Evolutionary conservation across 1,139 yeast species (phyloP), one percentile per base, ranked within the genome.

Genomic region (Trichomonascaceae sp.): DNA sequence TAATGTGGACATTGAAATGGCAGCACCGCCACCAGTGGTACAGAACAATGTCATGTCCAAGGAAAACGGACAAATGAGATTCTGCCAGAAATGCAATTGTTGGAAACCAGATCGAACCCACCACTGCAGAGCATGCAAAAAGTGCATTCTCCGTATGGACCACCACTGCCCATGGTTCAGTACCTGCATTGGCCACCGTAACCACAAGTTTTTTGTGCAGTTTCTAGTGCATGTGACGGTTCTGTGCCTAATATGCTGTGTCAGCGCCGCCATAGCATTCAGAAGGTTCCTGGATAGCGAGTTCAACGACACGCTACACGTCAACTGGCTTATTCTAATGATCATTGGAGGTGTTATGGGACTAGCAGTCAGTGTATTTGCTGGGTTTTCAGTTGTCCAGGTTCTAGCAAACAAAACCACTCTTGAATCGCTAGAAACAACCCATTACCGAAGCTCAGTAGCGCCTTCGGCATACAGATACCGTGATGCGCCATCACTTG

Each of bases 131-230:
- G 42, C 54, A 16, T 62, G 67, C 41, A 45, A 53, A 23, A 37
- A 41, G 26, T 62, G 67, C 37, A 45, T 58, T 9, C 43, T 62
- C 29, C 46, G 57, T 26, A 62, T 62, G 66, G 70, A 81, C 38
- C 98, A 89, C 52, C 97, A 89, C 55, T 89, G 98, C 53, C 97
- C 98, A 0, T 89, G 98, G 98, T 85, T 89, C 52, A 74, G 93
- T 4, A 65, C 73, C 9, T 89, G 98, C 54, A 72, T 92, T 37
- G 98, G 98, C 0, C 78, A 69, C 57, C 60, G 60, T 31, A 87
- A 87, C 57, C 87, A 82, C 48, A 80, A 82, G 57, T 71, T 62
- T 49, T 87, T 84, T 51, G 54, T 84, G 16, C 94, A 85, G 54
- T 79, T 81, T 50, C 57, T 89, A 37, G 30, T 65, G 8, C 78